Conservation (phyloP, 1,284 basidiomycete genomes). For the Cutaneotrichosporon sp. region DNA sequence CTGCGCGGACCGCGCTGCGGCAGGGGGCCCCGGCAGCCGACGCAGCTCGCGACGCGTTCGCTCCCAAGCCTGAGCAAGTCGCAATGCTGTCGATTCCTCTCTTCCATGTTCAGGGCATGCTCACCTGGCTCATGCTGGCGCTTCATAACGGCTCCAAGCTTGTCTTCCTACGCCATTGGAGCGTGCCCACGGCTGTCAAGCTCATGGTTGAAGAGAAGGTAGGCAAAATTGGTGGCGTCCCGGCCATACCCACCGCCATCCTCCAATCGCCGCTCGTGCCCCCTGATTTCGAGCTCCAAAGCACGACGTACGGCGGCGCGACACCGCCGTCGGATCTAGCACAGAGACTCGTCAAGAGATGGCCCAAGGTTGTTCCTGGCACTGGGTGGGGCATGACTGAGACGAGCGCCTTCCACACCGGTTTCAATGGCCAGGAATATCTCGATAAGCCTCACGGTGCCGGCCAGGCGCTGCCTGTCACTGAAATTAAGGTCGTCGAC, state of each 20-base stretch:
- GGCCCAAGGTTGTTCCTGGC: constrained; percentile 7
- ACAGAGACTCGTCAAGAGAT: constrained; percentile 27
- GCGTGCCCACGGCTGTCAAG: constrained; percentile 25
- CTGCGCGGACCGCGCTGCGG: constrained; percentile 3
- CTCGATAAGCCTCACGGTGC: constrained; percentile 12
- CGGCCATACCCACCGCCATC: constrained; percentile 34
- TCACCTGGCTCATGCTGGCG: constrained; percentile 22
- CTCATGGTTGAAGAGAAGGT: constrained; percentile 32
- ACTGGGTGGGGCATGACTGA: constrained; percentile 43
- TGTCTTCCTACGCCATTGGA: constrained; percentile 34
- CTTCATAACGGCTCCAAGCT: constrained; percentile 28
- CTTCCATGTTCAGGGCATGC: constrained; percentile 41
- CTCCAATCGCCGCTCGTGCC: constrained; percentile 31
- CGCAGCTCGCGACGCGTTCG: constrained; percentile 27
- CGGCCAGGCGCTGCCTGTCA: constrained; percentile 34
- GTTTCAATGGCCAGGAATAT: constrained; percentile 36
- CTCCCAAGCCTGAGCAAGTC: constrained; percentile 14
- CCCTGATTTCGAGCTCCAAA: constrained; percentile 24
- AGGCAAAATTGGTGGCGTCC: constrained; percentile 38
- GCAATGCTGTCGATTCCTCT: constrained; percentile 37
- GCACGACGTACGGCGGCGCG: constrained; percentile 40
- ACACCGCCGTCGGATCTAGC: constrained; percentile 32
- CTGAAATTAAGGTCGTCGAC: constrained; percentile 37
- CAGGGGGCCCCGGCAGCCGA: constrained; percentile 26
- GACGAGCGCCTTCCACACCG: constrained; percentile 38